A percentile compares a stretch with the other conserved stretches of the same genome.
phyloP scores from a whole-genome alignment of 495 filamentous ascomycete genomes.

The Bryoglossum gracile region DNA sequence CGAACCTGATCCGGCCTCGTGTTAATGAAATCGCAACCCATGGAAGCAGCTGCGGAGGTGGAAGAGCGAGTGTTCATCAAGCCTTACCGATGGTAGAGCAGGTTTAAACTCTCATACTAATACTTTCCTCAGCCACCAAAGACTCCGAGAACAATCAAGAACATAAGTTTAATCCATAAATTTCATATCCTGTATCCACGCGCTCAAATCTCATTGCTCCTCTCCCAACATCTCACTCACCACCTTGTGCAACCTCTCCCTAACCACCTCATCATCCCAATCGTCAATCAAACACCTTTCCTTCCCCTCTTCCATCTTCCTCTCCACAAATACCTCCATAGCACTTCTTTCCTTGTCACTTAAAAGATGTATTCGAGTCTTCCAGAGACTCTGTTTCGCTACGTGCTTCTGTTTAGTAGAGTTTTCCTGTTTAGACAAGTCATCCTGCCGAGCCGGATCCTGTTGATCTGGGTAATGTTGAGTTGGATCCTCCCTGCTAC shows the following conservation, averaged over 20 bases:
- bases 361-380: neutral
- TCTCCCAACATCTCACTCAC: neutral
- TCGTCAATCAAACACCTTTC: neutral
- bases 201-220: neutral
- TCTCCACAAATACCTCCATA: neutral
- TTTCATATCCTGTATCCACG: neutral
- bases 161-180: neutral
- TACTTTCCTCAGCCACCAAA: neutral
- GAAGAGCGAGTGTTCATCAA: too few species aligned
- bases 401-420: slow-evolving; percentile 2
- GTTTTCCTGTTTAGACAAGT: neutral
- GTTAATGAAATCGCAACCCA: too few species aligned
- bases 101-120: too few species aligned
- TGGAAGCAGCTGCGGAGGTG: too few species aligned
- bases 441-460: neutral
- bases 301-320: neutral
- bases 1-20: too few species aligned
- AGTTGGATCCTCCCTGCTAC: slow-evolving; percentile 9
- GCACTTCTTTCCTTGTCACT: neutral
- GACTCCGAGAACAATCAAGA: neutral
- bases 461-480: neutral
- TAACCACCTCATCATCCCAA: neutral
- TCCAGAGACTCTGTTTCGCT: neutral
- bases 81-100: too few species aligned
- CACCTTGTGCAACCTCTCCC: neutral